Conservation (phyloP, 371 early-diverging fungal species). For the Mortierella sp. region DNA sequence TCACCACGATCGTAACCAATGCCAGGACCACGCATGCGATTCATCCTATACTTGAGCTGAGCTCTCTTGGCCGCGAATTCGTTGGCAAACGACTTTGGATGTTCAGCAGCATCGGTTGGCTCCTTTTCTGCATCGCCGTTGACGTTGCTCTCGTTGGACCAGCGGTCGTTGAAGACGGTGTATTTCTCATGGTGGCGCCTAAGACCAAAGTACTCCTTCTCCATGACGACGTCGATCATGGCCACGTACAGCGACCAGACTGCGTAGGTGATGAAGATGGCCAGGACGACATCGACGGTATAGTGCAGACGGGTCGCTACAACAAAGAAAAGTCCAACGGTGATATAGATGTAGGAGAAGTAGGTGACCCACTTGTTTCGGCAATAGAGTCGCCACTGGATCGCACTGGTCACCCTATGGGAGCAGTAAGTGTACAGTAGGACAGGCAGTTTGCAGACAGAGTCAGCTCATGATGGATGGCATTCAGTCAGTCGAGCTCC, state of each 20-base stretch:
- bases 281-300: slow-evolving; percentile 76
- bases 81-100: not conserved
- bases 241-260: slow-evolving; percentile 57
- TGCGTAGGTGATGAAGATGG: slow-evolving; percentile 65
- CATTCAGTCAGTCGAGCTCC: too few species aligned
- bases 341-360: slow-evolving; percentile 62
- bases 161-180: slow-evolving; percentile 16
- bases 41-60: slow-evolving; percentile 32
- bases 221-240: slow-evolving; percentile 53
- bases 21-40: slow-evolving; percentile 49
- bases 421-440: not conserved
- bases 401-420: slow-evolving; percentile 56
- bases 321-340: slow-evolving; percentile 67
- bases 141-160: slow-evolving; percentile 1
- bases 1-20: slow-evolving; percentile 49
- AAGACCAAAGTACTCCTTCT: slow-evolving; percentile 55
- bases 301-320: slow-evolving; percentile 76
- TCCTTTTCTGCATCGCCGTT: slow-evolving; percentile 14
- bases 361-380: slow-evolving; percentile 60
- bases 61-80: slow-evolving; percentile 15
- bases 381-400: slow-evolving; percentile 75
- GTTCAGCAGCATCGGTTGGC: not conserved
- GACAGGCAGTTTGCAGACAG: not conserved
- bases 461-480: too few species aligned
- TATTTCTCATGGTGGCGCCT: slow-evolving; percentile 42